A percentile compares a stretch with the other conserved stretches of the same genome.
Conservation (phyloP, 768 basidiomycete genomes). For the Russula compacta region DNA sequence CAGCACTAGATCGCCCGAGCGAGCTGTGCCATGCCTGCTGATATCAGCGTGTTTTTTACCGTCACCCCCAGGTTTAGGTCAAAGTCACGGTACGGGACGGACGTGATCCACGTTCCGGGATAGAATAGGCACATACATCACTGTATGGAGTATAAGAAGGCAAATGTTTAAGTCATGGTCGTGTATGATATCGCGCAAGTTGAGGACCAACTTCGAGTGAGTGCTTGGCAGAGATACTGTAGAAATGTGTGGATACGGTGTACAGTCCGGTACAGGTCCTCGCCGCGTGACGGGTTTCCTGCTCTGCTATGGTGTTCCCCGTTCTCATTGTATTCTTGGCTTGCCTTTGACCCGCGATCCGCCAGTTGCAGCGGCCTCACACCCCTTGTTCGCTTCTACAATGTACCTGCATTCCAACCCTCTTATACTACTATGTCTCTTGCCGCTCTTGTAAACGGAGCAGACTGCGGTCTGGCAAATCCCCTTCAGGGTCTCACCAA, state of each 20-base stretch:
- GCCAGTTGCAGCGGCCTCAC: neutral
- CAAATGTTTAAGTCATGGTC: no score
- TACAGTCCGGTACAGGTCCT: no score
- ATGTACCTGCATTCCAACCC: neutral
- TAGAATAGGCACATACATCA: no score
- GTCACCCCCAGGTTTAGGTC: neutral
- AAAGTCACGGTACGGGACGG: neutral
- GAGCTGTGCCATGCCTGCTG: neutral
- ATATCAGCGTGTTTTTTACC: no score
- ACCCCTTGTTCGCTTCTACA: neutral
- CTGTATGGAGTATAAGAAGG: neutral
- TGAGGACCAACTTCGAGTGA: no score
- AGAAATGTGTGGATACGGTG: no score
- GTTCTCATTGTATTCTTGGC: no score
- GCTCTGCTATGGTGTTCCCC: no score
- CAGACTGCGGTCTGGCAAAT: slow-evolving; percentile 83
- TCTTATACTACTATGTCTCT: slow-evolving; percentile 50
- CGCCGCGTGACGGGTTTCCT: no score
- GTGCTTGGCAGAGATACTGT: no score
- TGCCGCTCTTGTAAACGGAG: slow-evolving; percentile 64
- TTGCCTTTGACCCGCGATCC: no score
- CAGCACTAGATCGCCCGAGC: neutral
- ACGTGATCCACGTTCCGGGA: neutral
- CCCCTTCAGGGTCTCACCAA: slow-evolving; percentile 74
- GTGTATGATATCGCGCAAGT: no score